Evolutionary conservation across 1,284 basidiomycete genomes (phyloP), one percentile per base, ranked within the genome.

Genomic region (Ceratobasidium sp.): DNA sequence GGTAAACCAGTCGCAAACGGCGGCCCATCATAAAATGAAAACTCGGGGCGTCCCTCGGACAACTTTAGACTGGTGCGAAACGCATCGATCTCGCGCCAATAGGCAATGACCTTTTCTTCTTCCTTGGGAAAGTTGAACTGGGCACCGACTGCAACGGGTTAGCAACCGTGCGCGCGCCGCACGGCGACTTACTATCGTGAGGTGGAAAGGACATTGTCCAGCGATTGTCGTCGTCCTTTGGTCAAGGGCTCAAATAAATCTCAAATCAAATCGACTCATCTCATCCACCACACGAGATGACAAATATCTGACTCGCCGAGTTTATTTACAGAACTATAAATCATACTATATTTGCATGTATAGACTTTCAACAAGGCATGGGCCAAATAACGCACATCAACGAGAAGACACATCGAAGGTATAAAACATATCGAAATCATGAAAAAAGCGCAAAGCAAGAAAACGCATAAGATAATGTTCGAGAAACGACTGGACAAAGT

Each of bases 1-100:
- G 96, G 97, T 73, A 97, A 82, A 69, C 97, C 97, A 4, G 97
- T 98, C 1, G 96, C 96, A 76, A 98, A 99, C 0, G 96, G 96
- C 5, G 96, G 96, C 1, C 97, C 96, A 78, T 99, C 97, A 81
- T 96, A 98, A 84, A 99, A 99, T 49, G 93, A 90, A 80, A 86
- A 98, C 74, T 93, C 87, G 50, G 94, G 93, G 54, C 89, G 85
- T 8, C 93, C 94, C 77, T 97, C 90, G 1, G 92, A 94, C 69
- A 97, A 88, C 81, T 94, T 94, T 74, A 98, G 81, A 75, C 92
- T 94, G 4, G 96, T 98, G 78, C 91, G 87, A 82, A 99, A 99
- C 67, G 97, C 97, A 83, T 99, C 94, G 77, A 99, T 99, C 77
- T 95, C 94, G 73, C 87, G 85, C 97, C 97, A 99, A 81, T 89